A percentile compares a stretch with the other conserved stretches of the same genome.
phyloP scores from a whole-genome alignment of 768 basidiomycete species.

The Pisolithus microcarpus region DNA sequence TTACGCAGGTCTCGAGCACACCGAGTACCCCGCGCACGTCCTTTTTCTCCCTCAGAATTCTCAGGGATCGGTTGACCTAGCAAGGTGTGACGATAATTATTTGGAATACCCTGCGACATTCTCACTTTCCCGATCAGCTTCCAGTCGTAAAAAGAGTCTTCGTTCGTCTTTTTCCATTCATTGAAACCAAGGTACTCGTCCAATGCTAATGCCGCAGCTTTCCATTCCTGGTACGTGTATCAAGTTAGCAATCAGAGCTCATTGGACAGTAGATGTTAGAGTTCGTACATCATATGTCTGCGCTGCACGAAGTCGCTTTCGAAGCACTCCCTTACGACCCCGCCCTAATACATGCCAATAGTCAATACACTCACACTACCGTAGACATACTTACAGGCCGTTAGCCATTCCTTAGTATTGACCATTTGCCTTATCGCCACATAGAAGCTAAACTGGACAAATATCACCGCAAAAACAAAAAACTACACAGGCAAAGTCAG shows the following conservation, averaged over 20 bases:
- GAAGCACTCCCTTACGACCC: slow-evolving; percentile 72
- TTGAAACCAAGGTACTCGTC: slow-evolving; percentile 82
- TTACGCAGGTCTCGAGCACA: slow-evolving; percentile 84
- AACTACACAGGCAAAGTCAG: slow-evolving; percentile 36
- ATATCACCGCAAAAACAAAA: slow-evolving; percentile 80
- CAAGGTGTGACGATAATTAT: background rate
- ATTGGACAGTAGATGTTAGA: background rate
- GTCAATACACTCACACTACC: background rate
- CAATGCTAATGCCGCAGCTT: slow-evolving; percentile 63
- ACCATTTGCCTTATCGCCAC: slow-evolving; percentile 86
- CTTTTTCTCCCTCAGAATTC: slow-evolving; percentile 58
- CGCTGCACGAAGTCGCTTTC: slow-evolving; percentile 69
- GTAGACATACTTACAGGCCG: slow-evolving; percentile 58
- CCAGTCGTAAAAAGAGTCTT: slow-evolving; percentile 91
- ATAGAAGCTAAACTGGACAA: slow-evolving; percentile 79
- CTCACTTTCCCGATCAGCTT: slow-evolving; percentile 69
- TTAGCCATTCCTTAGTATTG: slow-evolving; percentile 89
- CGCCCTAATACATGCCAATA: slow-evolving; percentile 50
- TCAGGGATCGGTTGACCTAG: slow-evolving; percentile 72
- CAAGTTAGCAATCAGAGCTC: background rate
- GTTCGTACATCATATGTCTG: slow-evolving; percentile 58
- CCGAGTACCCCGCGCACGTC: slow-evolving; percentile 85
- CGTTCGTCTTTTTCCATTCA: slow-evolving; percentile 84
- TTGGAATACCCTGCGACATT: background rate
- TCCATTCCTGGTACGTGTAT: slow-evolving; percentile 64